These are phyloP conservation scores for Chlorella sorokiniana DNA, from an alignment of 139 green algal genomes.

Conservation along the genomic window DNA sequence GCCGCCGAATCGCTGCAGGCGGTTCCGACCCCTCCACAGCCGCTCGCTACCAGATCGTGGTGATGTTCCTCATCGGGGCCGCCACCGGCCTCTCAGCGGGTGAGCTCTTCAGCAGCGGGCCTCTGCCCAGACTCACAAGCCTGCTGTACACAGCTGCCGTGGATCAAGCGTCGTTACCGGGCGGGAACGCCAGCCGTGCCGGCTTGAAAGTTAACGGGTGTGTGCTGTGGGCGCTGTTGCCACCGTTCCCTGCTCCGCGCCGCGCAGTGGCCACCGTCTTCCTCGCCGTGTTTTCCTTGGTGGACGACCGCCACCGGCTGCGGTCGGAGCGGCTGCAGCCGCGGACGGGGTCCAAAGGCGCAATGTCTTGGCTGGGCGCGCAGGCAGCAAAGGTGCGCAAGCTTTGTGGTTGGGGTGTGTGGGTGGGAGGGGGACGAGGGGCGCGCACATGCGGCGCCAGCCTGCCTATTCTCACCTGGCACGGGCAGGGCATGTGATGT, in stretches of 20 bases:
- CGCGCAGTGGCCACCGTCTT: conserved; percentile 9
- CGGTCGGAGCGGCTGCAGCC: conserved; percentile 28
- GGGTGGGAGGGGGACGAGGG: too few species aligned
- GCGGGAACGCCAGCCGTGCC: too few species aligned
- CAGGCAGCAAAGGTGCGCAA: conserved; percentile 1
- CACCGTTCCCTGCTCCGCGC: not conserved
- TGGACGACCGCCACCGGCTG: conserved; percentile 35
- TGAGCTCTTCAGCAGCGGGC: too few species aligned
- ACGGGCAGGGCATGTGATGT: not conserved
- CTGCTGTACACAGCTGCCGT: too few species aligned
- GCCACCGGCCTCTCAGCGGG: conserved; percentile 25
- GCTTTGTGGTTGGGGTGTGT: not conserved
- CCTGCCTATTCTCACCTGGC: not conserved
- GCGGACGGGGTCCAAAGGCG: conserved; percentile 11
- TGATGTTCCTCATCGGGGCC: conserved; percentile 75
- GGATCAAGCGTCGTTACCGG: too few species aligned
- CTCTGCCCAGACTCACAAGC: too few species aligned
- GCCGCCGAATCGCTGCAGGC: too few species aligned
- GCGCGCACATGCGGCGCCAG: not conserved
- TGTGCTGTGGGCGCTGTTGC: not conserved
- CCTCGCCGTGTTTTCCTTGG: conserved; percentile 13
- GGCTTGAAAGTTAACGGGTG: too few species aligned
- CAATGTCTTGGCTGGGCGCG: conserved; percentile 9
- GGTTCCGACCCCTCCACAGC: conserved; percentile 69
- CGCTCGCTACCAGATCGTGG: conserved; percentile 76